Base-by-base conservation (phyloP, 1,139 yeast species). In the Magnusiomyces ingens region DNA sequence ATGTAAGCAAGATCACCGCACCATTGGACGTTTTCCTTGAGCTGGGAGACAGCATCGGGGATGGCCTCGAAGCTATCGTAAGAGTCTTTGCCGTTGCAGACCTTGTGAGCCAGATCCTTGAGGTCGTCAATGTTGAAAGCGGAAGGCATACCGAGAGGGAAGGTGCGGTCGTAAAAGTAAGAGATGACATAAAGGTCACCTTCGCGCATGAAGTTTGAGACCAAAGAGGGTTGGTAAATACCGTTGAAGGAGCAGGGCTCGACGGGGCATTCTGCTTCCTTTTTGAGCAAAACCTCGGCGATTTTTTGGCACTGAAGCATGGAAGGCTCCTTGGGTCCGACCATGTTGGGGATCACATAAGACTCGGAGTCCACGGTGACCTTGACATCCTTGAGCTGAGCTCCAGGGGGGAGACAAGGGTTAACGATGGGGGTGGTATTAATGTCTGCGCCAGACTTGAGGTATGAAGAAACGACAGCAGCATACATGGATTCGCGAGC, bases 221-320 rank as follows among this genome's bases (percentile, higher is more conserved):
- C 81, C 61, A 90, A 75, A 1, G 95, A 85, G n/a, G 97, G 97
- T 71, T 90, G 97, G 68, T 90, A 91, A 51, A 88, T 83, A 64
- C 97, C 96, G 65, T 90, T 90, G 76, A 90, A 89, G 1, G 95
- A 88, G 71, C 97, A 90, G 52, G 96, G 93, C 57, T 80, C 77
- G 44, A 74, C 67, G 2, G 73, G 66, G 75, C 97, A 90, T 59
- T 77, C 81, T 11, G 79, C 75, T 44, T 88, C 95, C 70, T 87
- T 86, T 69, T 86, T 84, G 68, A 90, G 76, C 32, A 86, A 79
- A 53, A 76, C 67, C 65, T 88, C 96, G 8, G 96, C 86, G 53
- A 88, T 70, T 67, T 75, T 79, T 61, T 95, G 79, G 70, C 97
- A 90, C 68, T 85, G 90, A 43, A 82, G 75, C 19, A 83, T 72